Base-by-base conservation (phyloP, 257 asterid species). In the Plantago elongata region DNA sequence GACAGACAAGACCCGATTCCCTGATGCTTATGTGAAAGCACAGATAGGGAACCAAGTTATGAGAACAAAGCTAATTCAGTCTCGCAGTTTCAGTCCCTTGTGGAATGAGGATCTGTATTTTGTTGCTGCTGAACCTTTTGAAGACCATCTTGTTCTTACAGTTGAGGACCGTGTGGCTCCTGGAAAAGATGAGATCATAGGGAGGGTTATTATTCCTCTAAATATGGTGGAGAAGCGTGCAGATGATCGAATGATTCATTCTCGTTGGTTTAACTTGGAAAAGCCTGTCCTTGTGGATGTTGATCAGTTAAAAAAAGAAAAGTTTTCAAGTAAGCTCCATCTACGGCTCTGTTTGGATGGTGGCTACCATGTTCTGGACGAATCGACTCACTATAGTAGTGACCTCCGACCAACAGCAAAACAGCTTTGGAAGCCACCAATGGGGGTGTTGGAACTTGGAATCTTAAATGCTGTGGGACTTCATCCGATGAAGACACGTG, bases 121-220 rank as follows among this genome's bases (percentile, higher is more conserved):
- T 37, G 97, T 90, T 29, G 91, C 88, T 44, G 89, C 97, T 16
- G 96, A 90, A 67, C 97, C 97, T 30, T 87, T 90, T 47, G 97
- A 90, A 58, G 97, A 88, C 72, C 88, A 87, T 72, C 90, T 90
- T 14, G 51, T 87, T 57, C 84, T 90, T 49, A 77, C 95, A 0
- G 96, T 90, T 12, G 97, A 90, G 80, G 97, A 87, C 74, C 82
- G 94, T 5, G 95, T 90, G 67, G 96, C 84, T 62, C 97, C 95
- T 0, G 96, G 96, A 6, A 90, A 88, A 78, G 97, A 90, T 46
- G 97, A 87, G 70, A 82, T 83, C 59, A 69, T 90, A 9, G 97
- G 97, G 65, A 79, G 95, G 81, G 89, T 80, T 71, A 80, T 83
- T 18, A 80, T 90, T 64, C 95, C 96, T 0, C 60, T 90, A 68